Evolutionary conservation across 805 yeast genomes (phyloP).

Genomic region (Candida nitratophila): DNA sequence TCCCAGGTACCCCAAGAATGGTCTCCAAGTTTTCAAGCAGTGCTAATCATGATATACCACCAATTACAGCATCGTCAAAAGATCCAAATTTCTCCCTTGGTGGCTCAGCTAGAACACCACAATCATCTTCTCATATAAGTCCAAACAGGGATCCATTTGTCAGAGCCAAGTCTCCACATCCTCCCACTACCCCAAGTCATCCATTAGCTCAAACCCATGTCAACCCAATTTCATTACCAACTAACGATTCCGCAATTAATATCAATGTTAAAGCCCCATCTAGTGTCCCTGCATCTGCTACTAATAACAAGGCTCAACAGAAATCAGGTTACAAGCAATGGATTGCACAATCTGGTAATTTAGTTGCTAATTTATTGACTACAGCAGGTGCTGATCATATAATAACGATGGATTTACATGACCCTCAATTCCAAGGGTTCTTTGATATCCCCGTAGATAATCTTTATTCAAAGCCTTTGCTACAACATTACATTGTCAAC

Average conservation of each 20-base stretch:
- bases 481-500: conserved; percentile 77
- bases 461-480: conserved; percentile 77
- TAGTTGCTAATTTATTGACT: conserved; percentile 79
- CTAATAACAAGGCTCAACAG: not conserved
- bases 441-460: conserved; percentile 96
- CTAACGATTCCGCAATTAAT: conserved; percentile 14
- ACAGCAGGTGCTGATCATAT: conserved; percentile 95
- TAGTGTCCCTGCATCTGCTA: not conserved
- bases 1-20: conserved; percentile 41
- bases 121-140: not conserved
- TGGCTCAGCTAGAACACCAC: not conserved
- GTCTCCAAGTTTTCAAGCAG: conserved; percentile 16
- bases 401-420: conserved; percentile 97
- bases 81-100: not conserved
- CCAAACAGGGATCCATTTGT: not conserved
- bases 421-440: conserved; percentile 96
- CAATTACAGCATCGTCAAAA: not conserved
- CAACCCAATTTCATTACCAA: conserved; percentile 8
- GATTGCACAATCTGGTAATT: conserved; percentile 93
- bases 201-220: conserved; percentile 4
- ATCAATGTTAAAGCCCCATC: not conserved
- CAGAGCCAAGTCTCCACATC: not conserved
- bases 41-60: not conserved
- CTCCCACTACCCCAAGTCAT: conserved; percentile 1
- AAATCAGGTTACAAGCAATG: conserved; percentile 77